Base-by-base conservation (phyloP, 2,329 filamentous ascomycete genomes). In the Penicillium sp. region DNA sequence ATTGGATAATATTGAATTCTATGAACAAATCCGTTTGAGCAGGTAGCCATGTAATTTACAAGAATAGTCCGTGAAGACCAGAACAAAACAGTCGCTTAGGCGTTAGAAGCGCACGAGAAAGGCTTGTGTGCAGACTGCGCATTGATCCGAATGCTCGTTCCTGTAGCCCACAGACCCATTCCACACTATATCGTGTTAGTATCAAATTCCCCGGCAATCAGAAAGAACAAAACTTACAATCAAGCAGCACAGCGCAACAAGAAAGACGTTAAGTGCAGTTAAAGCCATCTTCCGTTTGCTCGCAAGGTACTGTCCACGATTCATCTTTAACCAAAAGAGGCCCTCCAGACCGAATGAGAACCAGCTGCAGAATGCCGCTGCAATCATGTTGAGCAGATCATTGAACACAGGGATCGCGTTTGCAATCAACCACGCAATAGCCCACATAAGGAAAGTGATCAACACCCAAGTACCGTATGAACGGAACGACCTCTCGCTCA, bases 401-500 rank as follows among this genome's bases (percentile, higher is more conserved):
- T 84, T 84, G 75, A 90, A 91, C 46, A 85, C 82, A 0, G 88
- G 88, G 5, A 91, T 86, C 0, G 84, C 84, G 70, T 87, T 84
- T 4, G 87, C 86, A 52, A 91, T 85, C 53, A 90, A 70, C 79
- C 84, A 88, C 0, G 85, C 83, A 6, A 87, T 59, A 1, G 82
- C 64, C 84, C 86, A 90, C 13, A 84, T 70, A 8, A 68, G 70
- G 0, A 80, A 68, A 1, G 82, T 81, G 41, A 90, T 82, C 3
- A 62, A 78, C 4, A 84, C 66, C 88, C 87, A 90, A 8, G 78
- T 78, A 1, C 79, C 70, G 60, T 81, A 81, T 5, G 82, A 81
- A 0, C 78, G 60, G 50, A 76, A 72, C 33, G 78, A 84, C 46
- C 76, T 75, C 54, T 77, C 75, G 52, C 76, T 74, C 71, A 83